Base-by-base conservation (phyloP, 2,329 filamentous ascomycete species). In the Epicoccum nigrum region DNA sequence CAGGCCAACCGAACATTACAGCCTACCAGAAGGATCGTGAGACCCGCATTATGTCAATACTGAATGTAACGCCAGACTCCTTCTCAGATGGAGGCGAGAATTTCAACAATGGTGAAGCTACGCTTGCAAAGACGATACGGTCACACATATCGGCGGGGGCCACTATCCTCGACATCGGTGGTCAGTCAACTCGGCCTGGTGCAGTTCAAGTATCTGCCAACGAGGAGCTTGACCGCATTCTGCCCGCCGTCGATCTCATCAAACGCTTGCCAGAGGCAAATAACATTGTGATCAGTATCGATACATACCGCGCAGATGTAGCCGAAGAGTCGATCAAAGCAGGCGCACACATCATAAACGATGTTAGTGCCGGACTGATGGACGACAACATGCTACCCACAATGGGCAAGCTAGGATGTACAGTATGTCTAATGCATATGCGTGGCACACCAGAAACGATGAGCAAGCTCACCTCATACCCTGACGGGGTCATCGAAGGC, bases 11-110 rank as follows among this genome's bases (percentile, higher is more conserved):
- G 1, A 64, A 61, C 6, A 63, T 73, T 15, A 63, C 63, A 12
- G 56, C 67, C 7, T 55, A 59, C n/a, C 57, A 61, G n/a, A 38
- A 54, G 11, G 19, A 51, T 5, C 62, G 67, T 23, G 42, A 77
- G 45, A 97, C 93, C 0, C 84, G 85, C 37, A 76, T 97, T 60
- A 99, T 99, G 94, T 90, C 89, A 46, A 96, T 99, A 58, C 80
- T 97, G 37, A 99, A 99, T 74, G 77, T 96, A 44, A 97, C 94
- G 0, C 93, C 93, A 0, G 93, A 99, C 75, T 97, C 93, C 8
- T 99, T 99, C 77, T 97, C 93, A 1, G 92, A 97, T 68, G 93
- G 92, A 45, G 92, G 92, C 7, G 67, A 79, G 7, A 83, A 69
- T 35, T 69, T 61, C 45, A 57, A 64, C 35, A 45, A 74, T 11